Evolutionary conservation across 805 yeast species (phyloP).

Genomic region (Myxozyma geophila): DNA sequence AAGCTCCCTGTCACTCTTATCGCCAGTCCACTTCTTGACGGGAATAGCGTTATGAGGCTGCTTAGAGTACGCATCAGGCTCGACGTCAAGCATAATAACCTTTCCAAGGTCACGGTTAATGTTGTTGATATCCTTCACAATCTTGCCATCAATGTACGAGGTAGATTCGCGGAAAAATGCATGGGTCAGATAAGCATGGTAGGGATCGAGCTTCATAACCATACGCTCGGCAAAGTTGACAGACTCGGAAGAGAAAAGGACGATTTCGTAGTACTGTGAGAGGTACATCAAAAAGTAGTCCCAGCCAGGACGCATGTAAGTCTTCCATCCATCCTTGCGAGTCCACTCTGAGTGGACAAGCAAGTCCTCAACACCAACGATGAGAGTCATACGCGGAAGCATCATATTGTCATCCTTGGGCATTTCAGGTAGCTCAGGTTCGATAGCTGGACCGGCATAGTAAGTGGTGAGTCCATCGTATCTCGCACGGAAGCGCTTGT

Average conservation of each 20-base stretch:
- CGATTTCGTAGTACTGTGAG: slow-evolving; percentile 95
- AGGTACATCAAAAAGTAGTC: slow-evolving; percentile 95
- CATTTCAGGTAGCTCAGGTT: slow-evolving; percentile 83
- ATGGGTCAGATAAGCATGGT: slow-evolving; percentile 84
- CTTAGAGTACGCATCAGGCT: slow-evolving; percentile 68
- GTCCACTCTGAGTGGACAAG: slow-evolving; percentile 93
- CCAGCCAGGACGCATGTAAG: slow-evolving; percentile 98
- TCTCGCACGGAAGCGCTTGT: slow-evolving; percentile 72
- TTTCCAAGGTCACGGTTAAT: slow-evolving; percentile 89
- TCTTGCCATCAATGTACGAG: slow-evolving; percentile 82
- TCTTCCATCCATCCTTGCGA: slow-evolving; percentile 92
- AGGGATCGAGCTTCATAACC: slow-evolving; percentile 89
- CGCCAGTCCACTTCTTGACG: slow-evolving; percentile 84
- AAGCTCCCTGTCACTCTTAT: slow-evolving; percentile 73
- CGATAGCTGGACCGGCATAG: slow-evolving; percentile 92
- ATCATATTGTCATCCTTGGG: slow-evolving; percentile 90
- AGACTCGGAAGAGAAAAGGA: slow-evolving; percentile 82
- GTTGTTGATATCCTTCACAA: slow-evolving; percentile 85
- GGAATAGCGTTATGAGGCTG: slow-evolving; percentile 96
- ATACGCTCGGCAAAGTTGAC: slow-evolving; percentile 84
- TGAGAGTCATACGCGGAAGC: slow-evolving; percentile 74
- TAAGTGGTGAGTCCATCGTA: slow-evolving; percentile 74
- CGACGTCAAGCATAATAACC: slow-evolving; percentile 78
- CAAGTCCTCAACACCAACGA: slow-evolving; percentile 85
- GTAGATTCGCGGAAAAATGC: slow-evolving; percentile 91